Conservation (phyloP, 1,284 basidiomycete genomes). For the Cutaneotrichosporon sp. region DNA sequence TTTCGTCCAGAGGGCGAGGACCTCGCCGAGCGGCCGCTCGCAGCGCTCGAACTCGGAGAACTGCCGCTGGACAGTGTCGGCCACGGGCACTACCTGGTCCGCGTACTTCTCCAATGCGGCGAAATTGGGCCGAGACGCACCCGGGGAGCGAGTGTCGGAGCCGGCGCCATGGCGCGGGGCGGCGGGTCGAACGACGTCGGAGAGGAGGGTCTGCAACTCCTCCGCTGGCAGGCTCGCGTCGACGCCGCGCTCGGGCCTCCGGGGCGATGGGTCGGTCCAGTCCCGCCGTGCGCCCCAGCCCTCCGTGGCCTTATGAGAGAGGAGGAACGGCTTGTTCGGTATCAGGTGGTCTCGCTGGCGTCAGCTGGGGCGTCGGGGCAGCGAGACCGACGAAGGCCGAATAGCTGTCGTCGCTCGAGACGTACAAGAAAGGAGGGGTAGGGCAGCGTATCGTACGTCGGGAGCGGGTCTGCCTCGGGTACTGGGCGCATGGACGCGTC, state of each 20-base stretch:
- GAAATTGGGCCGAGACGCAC: too few species aligned
- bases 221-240: not conserved
- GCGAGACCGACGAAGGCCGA: too few species aligned
- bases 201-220: not conserved
- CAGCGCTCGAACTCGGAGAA: conserved; percentile 45
- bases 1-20: conserved; percentile 47
- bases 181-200: not conserved
- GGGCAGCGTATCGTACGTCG: conserved; percentile 16
- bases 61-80: conserved; percentile 35
- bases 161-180: too few species aligned
- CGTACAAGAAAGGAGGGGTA: conserved; percentile 15
- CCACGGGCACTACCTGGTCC: conserved; percentile 44
- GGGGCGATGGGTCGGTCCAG: not conserved
- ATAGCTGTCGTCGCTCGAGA: too few species aligned
- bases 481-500: too few species aligned
- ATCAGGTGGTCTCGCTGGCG: conserved; percentile 36
- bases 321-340: conserved; percentile 40
- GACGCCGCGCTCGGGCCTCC: not conserved
- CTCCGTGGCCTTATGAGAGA: conserved; percentile 25
- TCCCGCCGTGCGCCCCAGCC: conserved; percentile 23
- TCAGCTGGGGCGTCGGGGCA: too few species aligned
- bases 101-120: conserved; percentile 29
- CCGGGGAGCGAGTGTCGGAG: too few species aligned
- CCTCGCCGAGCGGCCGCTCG: conserved; percentile 43
- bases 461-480: conserved; percentile 3